These are phyloP conservation scores for Cutaneotrichosporon sp. DNA, from an alignment of 1,284 basidiomycete genomes.

Conservation along the genomic window DNA sequence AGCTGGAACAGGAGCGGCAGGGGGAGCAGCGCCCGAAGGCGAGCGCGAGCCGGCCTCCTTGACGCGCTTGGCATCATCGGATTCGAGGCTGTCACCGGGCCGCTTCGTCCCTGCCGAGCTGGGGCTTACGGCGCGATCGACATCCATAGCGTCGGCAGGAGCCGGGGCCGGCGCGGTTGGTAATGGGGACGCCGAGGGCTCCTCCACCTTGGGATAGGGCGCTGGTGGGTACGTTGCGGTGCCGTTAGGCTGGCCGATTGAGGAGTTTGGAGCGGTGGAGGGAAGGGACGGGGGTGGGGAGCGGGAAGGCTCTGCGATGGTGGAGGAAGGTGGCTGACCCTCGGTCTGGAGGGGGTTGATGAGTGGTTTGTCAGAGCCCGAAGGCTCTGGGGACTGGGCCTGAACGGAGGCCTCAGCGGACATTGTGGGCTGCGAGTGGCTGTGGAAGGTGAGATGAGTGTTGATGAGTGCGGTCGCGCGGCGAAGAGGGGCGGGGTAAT, in stretches of 20 bases:
- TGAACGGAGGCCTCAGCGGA: slow-evolving; percentile 11
- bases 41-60: slow-evolving; percentile 31
- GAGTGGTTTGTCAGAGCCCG: slow-evolving; percentile 24
- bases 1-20: too few relatives aligned
- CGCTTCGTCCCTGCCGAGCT: slow-evolving; percentile 30
- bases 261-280: background rate
- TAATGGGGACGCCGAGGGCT: slow-evolving; percentile 5
- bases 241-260: too few relatives aligned
- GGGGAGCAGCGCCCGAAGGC: too few relatives aligned
- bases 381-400: slow-evolving; percentile 1
- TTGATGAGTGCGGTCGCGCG: background rate
- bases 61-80: slow-evolving; percentile 33
- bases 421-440: slow-evolving; percentile 3
- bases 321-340: slow-evolving; percentile 30
- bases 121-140: slow-evolving; percentile 19
- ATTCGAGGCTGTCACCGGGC: slow-evolving; percentile 32
- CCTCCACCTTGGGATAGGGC: slow-evolving; percentile 1
- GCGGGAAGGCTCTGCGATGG: slow-evolving; percentile 34
- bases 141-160: slow-evolving; percentile 17
- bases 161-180: slow-evolving; percentile 4
- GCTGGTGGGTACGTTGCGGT: too few relatives aligned
- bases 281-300: slow-evolving; percentile 24
- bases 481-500: too few relatives aligned
- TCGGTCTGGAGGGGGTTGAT: slow-evolving; percentile 34
- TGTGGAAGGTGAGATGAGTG: background rate